Percentiles rank a stretch among this genome's conserved stretches.
phyloP scores from a whole-genome alignment of 208 protist genomes.

The Strigomonas galati region DNA sequence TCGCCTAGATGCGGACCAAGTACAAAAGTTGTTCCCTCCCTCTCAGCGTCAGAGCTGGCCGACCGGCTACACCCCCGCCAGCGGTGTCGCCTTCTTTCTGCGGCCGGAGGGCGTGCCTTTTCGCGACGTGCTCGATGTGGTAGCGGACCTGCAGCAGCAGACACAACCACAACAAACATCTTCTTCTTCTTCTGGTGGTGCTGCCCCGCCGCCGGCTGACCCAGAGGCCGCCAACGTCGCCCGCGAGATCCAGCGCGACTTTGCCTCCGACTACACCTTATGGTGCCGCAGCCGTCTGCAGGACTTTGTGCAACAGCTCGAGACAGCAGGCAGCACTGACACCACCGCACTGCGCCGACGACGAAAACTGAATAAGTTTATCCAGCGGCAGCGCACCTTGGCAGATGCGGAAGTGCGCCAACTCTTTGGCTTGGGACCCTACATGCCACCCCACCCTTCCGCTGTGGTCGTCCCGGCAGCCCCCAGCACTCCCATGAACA shows the following conservation, averaged over 20 bases:
- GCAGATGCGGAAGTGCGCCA: slow-evolving; percentile 29
- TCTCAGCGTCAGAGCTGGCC: slow-evolving; percentile 56
- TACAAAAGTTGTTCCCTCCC: slow-evolving; percentile 39
- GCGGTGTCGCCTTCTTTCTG: slow-evolving; percentile 73
- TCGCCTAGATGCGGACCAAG: slow-evolving; percentile 31
- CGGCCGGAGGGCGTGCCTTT: slow-evolving; percentile 48
- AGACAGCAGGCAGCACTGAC: not conserved
- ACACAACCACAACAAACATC: slow-evolving; percentile 12
- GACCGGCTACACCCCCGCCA: slow-evolving; percentile 58
- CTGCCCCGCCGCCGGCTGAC: not conserved
- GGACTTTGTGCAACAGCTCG: slow-evolving; percentile 37
- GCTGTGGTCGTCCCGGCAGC: not conserved
- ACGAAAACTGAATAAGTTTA: slow-evolving; percentile 26
- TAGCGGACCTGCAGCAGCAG: slow-evolving; percentile 40
- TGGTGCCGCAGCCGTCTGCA: slow-evolving; percentile 53
- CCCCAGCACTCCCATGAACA: too few species aligned
- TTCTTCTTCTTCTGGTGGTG: not conserved
- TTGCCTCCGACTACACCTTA: slow-evolving; percentile 72
- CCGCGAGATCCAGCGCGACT: slow-evolving; percentile 66
- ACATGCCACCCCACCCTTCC: slow-evolving; percentile 22
- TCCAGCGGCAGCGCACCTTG: slow-evolving; percentile 30
- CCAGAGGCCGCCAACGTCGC: not conserved
- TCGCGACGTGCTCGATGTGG: slow-evolving; percentile 54
- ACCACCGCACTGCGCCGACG: slow-evolving; percentile 13
- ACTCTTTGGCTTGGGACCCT: slow-evolving; percentile 37